These are phyloP conservation scores for Collybia nuda DNA, from an alignment of 768 basidiomycete species.

Conservation along the genomic window DNA sequence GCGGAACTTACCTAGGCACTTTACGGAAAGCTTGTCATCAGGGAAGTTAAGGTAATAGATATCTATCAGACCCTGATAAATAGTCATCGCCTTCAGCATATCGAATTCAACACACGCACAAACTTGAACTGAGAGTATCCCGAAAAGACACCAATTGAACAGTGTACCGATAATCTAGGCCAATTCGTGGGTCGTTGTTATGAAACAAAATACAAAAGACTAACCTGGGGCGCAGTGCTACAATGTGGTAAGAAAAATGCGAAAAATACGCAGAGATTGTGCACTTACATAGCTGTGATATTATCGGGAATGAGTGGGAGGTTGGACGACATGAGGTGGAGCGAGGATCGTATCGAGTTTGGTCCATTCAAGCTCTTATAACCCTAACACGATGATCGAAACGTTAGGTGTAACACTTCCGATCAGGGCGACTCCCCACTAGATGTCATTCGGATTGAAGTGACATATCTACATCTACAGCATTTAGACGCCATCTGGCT, in stretches of 20 bases:
- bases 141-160: constrained; percentile 11
- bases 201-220: background rate
- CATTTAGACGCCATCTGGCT: too few species aligned
- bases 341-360: too few species aligned
- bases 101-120: background rate
- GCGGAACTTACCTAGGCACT: background rate
- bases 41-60: constrained; percentile 2
- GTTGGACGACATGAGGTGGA: background rate
- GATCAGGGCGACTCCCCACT: too few species aligned
- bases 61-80: background rate
- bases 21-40: background rate
- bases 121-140: constrained; percentile 9
- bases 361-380: too few species aligned
- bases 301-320: background rate
- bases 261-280: background rate
- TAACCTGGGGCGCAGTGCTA: constrained; percentile 4
- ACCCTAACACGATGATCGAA: too few species aligned
- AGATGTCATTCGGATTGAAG: too few species aligned
- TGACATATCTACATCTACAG: too few species aligned
- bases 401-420: too few species aligned
- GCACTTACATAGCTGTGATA: constrained; percentile 4
- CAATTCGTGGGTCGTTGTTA: background rate
- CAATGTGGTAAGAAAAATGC: background rate
- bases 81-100: background rate
- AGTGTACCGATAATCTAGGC: constrained; percentile 11